Percentiles rank a stretch among this genome's conserved stretches.
These are phyloP conservation scores for Boletus speciosus DNA, from an alignment of 768 basidiomycete genomes.

Conservation along the genomic window DNA sequence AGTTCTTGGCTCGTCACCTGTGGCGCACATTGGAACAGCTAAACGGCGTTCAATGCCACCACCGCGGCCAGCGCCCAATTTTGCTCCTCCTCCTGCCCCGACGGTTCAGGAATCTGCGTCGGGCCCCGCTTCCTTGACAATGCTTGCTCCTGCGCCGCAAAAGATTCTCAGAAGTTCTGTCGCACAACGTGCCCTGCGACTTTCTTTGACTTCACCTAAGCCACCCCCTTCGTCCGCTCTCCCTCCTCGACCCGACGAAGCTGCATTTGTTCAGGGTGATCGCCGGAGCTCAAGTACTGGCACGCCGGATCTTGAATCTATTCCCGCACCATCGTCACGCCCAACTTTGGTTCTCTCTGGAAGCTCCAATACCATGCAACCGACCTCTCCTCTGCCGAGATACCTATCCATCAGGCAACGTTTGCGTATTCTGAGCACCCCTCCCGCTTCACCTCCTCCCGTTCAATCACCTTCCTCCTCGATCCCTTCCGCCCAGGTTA, in stretches of 20 bases:
- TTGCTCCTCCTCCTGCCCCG: conserved; percentile 69
- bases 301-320: conserved; percentile 35
- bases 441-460: conserved; percentile 36
- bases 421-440: conserved; percentile 64
- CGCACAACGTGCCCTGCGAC: conserved; percentile 51
- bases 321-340: conserved; percentile 46
- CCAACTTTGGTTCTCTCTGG: conserved; percentile 35
- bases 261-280: conserved; percentile 24
- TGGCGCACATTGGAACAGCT: conserved; percentile 24
- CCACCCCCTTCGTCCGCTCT: conserved; percentile 58
- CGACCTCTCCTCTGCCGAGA: conserved; percentile 18
- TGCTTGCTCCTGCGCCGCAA: conserved; percentile 12
- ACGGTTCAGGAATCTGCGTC: conserved; percentile 18
- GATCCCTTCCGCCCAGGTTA: conserved; percentile 24
- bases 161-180: conserved; percentile 54
- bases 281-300: conserved; percentile 34
- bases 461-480: conserved; percentile 23
- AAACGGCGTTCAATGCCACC: conserved; percentile 68
- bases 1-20: conserved; percentile 9
- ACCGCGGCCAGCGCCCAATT: conserved; percentile 67
- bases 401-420: conserved; percentile 56
- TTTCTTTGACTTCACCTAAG: conserved; percentile 61
- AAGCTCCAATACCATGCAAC: conserved; percentile 25
- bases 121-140: background rate
- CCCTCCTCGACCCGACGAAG: conserved; percentile 68